These are phyloP conservation scores for Botrytis aclada DNA, from an alignment of 2,329 filamentous ascomycete genomes.

Conservation along the genomic window DNA sequence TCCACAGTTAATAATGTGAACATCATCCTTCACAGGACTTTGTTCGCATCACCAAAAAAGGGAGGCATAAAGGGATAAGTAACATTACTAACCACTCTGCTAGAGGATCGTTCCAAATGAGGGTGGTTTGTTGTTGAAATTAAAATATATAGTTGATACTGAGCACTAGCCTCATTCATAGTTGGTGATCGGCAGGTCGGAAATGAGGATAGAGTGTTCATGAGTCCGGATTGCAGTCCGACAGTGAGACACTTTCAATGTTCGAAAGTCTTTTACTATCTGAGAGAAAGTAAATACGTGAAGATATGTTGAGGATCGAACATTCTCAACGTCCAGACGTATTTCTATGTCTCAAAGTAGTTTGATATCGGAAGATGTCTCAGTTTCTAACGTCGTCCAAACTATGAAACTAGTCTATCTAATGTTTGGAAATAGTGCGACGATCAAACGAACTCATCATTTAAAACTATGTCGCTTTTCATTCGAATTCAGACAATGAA, in stretches of 20 bases:
- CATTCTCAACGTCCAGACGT: not conserved
- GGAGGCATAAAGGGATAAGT: not conserved
- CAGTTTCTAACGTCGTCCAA: too few relatives aligned
- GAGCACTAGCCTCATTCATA: not conserved
- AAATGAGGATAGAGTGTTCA: not conserved
- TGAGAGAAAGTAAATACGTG: not conserved
- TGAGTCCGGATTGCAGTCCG: not conserved
- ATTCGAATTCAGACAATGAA: not conserved
- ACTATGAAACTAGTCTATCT: too few relatives aligned
- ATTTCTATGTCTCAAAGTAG: not conserved
- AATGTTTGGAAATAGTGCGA: too few relatives aligned
- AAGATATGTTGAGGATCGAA: not conserved
- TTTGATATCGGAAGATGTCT: too few relatives aligned
- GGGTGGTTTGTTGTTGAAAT: not conserved
- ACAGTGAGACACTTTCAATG: not conserved
- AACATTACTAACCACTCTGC: not conserved
- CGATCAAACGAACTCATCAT: not conserved
- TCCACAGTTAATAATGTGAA: not conserved
- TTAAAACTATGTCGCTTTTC: not conserved
- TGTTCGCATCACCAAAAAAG: not conserved
- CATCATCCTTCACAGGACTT: not conserved
- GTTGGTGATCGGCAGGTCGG: not conserved
- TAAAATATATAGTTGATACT: not conserved
- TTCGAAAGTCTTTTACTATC: not conserved
- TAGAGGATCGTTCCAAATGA: not conserved